Base-by-base conservation (phyloP, 306 rosid species). In the Abrus pulchellus region DNA sequence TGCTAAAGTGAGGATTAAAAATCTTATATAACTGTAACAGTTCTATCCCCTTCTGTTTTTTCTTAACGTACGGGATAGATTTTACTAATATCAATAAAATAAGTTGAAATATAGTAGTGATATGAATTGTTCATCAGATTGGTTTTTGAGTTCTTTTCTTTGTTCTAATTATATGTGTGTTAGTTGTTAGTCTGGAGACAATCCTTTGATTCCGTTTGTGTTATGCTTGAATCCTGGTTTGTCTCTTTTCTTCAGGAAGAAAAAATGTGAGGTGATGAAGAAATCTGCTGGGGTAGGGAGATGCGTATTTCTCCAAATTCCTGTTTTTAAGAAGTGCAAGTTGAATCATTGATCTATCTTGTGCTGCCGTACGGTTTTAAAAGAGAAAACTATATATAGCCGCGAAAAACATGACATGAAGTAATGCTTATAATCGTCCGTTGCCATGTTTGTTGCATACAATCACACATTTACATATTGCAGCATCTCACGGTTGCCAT, bases 11-110 rank as follows among this genome's bases (percentile, higher is more conserved):
- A 76, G 85, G 78, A 36, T 83, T 80, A 13, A 55, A 81, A 12
- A 29, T 56, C 10, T 65, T 74, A 20, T 74, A 9, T 73, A 56
- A 81, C 82, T 60, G 82, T 86, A 86, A 83, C 90, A 56, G 56
- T 76, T 73, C 85, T 87, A 92, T 85, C 84, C 93, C 93, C 86
- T 88, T 83, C 86, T 86, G 65, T 77, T 88, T 92, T 94, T 83
- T 92, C 88, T 88, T 81, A 14, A 72, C 78, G 89, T 2, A 81
- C 75, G 98, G 97, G 97, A 67, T 85, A 74, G 87, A 83, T 68
- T 74, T 77, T 68, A 81, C 89, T 75, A 5, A 72, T 84, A 88
- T 74, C 69, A 90, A 85, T 82, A 80, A 86, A 84, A 77, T 56
- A 40, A 80, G 14, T 56, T 80, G 75, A 34, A 38, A 52, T 77